These are phyloP conservation scores for Viridothelium virens DNA, from an alignment of 495 filamentous ascomycete species.

Conservation along the genomic window DNA sequence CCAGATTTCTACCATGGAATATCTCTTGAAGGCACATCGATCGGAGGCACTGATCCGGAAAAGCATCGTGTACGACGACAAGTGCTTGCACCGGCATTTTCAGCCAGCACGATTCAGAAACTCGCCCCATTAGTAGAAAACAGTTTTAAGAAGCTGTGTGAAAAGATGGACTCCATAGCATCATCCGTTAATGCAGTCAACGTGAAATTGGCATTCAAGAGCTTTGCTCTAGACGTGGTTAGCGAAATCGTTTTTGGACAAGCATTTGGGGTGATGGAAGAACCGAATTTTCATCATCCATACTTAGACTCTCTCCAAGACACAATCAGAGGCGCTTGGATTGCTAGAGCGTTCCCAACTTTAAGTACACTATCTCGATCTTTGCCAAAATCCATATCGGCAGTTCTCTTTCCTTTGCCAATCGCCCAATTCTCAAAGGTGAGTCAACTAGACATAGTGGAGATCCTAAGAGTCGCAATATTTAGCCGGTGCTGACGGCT, in stretches of 20 bases:
- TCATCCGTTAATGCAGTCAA: background rate
- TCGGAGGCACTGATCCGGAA: constrained; percentile 9
- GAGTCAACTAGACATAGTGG: background rate
- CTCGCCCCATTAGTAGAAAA: constrained; percentile 4
- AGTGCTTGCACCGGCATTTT: constrained; percentile 13
- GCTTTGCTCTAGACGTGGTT: constrained; percentile 2
- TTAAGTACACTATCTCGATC: background rate
- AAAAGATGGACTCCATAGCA: background rate
- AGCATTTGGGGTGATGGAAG: background rate
- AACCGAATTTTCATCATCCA: background rate
- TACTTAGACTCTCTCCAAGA: background rate
- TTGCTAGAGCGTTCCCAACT: background rate
- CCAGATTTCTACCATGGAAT: constrained; percentile 10
- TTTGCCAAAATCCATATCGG: background rate
- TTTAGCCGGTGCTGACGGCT: background rate
- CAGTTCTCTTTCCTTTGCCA: background rate
- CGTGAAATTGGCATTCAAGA: background rate
- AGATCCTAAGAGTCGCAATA: background rate
- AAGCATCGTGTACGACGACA: constrained; percentile 11
- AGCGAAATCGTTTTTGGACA: constrained; percentile 7
- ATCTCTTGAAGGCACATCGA: constrained; percentile 9
- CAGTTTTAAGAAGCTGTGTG: background rate
- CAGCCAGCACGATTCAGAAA: constrained; percentile 5
- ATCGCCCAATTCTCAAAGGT: background rate
- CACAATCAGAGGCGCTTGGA: background rate